phyloP scores from a whole-genome alignment of 225 moss, liverwort and hornwort species.

The Anthoceros angustus region DNA sequence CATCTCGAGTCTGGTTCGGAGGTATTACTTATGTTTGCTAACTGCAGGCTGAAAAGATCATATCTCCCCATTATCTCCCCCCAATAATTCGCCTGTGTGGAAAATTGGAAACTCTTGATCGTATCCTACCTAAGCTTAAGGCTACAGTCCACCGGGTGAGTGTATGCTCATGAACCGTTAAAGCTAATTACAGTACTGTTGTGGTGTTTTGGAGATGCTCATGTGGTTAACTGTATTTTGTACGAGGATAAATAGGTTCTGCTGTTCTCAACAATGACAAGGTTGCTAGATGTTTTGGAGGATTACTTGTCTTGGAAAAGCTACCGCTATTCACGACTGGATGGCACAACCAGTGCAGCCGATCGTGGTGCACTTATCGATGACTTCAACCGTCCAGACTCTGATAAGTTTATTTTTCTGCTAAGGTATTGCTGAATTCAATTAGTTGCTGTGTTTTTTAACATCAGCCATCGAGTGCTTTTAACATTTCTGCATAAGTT shows the following conservation, averaged over 20 bases:
- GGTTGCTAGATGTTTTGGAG: constrained; percentile 97
- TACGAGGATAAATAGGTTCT: constrained; percentile 38
- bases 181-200: not conserved
- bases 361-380: constrained; percentile 96
- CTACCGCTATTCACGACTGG: constrained; percentile 78
- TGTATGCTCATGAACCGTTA: not conserved
- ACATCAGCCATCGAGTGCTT: not conserved
- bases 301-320: constrained; percentile 94
- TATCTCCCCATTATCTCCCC: constrained; percentile 87
- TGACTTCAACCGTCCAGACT: constrained; percentile 84
- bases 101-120: constrained; percentile 97
- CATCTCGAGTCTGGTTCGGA: too few species aligned
- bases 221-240: not conserved
- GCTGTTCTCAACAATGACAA: constrained; percentile 98
- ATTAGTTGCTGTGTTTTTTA: not conserved
- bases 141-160: constrained; percentile 92
- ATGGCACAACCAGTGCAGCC: constrained; percentile 89
- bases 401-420: constrained; percentile 88
- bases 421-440: constrained; percentile 39
- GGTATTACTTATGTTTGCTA: too few species aligned
- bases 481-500: too few species aligned
- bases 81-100: constrained; percentile 84
- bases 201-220: not conserved
- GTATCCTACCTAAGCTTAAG: constrained; percentile 86
- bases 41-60: constrained; percentile 61